Evolutionary conservation across 2,329 filamentous ascomycete species (phyloP).

Genomic region (Epichloe coenophiala): DNA sequence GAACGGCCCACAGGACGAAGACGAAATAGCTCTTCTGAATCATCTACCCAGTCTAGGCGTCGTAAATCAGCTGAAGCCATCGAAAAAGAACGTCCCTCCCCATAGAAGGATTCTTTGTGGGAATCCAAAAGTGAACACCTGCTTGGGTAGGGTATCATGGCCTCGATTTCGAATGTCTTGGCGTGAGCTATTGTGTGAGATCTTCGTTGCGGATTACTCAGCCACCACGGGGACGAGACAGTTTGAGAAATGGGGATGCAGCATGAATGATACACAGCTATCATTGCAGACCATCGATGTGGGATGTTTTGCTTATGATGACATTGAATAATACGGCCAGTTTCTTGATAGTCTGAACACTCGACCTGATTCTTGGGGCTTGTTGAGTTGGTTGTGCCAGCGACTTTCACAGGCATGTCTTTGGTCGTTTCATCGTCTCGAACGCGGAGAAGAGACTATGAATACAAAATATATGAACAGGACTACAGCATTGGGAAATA

Average conservation of each 20-base stretch:
- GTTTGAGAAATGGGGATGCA: not conserved
- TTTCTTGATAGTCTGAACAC: not conserved
- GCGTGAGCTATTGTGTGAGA: not conserved
- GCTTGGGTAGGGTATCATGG: not conserved
- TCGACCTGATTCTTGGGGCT: not conserved
- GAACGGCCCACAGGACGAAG: constrained; percentile 19
- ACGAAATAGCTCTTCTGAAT: constrained; percentile 38
- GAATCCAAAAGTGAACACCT: not conserved
- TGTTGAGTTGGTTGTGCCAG: not conserved
- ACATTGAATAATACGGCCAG: too few relatives aligned
- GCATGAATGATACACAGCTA: not conserved
- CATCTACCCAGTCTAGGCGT: constrained; percentile 34
- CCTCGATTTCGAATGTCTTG: not conserved
- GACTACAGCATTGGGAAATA: not conserved
- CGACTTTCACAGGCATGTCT: not conserved
- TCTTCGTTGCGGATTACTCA: not conserved
- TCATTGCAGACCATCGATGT: not conserved
- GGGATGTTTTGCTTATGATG: not conserved
- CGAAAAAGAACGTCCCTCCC: constrained; percentile 17
- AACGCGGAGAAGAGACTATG: not conserved
- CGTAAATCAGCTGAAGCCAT: constrained; percentile 44
- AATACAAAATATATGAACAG: not conserved
- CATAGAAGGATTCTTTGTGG: not conserved
- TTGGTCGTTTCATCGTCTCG: not conserved
- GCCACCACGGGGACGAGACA: not conserved